Evolutionary conservation across 2,329 filamentous ascomycete species (phyloP).

Genomic region (Xylaria arbuscula): DNA sequence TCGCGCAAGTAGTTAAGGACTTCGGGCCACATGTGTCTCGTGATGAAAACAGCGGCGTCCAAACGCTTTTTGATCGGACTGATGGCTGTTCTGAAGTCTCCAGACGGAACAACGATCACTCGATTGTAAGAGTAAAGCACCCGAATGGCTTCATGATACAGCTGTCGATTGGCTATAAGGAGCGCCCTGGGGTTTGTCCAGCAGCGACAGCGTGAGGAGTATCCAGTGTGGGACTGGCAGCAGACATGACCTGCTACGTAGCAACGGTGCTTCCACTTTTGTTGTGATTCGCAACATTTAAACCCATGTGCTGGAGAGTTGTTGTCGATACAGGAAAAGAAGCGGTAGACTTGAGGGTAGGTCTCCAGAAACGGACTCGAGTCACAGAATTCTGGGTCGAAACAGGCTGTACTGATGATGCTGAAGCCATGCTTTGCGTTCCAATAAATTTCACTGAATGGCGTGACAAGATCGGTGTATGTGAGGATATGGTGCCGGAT

Average conservation of each 20-base stretch:
- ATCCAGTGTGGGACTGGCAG: neutral
- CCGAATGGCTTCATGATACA: neutral
- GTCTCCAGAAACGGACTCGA: neutral
- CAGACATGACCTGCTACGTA: constrained; percentile 4
- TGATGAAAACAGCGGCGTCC: constrained; percentile 1
- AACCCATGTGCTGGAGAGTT: neutral
- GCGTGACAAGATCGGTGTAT: neutral
- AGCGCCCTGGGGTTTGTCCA: neutral
- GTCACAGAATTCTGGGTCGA: neutral
- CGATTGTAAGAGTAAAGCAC: constrained; percentile 1
- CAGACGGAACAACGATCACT: neutral
- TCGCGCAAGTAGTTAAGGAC: constrained; percentile 1
- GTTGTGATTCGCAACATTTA: neutral
- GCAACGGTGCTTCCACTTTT: neutral
- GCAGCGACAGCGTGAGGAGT: constrained; percentile 2
- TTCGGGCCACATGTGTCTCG: neutral
- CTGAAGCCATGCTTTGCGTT: neutral
- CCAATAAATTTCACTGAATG: constrained; percentile 1
- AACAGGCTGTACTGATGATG: neutral
- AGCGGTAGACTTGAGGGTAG: neutral
- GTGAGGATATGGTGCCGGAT: constrained; percentile 1
- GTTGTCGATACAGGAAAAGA: constrained; percentile 2
- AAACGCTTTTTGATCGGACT: neutral
- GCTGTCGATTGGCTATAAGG: constrained; percentile 2
- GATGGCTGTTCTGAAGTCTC: neutral